These are phyloP conservation scores for Kurtzmaniella cleridarum DNA, from an alignment of 805 yeast genomes.

Conservation along the genomic window DNA sequence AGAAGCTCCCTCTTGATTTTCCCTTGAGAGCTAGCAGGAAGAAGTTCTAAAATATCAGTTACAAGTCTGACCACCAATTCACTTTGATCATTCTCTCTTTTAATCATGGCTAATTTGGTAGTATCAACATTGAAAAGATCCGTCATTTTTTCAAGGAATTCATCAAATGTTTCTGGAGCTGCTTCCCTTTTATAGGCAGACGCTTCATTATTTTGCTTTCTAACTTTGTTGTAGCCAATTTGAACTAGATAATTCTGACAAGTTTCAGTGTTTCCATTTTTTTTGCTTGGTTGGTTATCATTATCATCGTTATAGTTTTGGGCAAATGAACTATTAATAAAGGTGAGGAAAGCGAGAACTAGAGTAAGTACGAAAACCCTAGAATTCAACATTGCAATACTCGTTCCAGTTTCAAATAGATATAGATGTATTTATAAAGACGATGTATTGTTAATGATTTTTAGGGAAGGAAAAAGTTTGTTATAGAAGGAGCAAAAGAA, in stretches of 20 bases:
- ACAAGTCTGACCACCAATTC: neutral
- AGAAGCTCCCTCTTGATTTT: too few species aligned
- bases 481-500: too few species aligned
- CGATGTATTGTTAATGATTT: too few species aligned
- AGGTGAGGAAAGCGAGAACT: constrained; percentile 13
- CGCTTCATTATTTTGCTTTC: constrained; percentile 1
- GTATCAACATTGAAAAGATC: neutral
- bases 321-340: constrained; percentile 10
- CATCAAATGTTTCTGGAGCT: constrained; percentile 6
- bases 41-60: neutral
- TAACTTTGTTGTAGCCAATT: constrained; percentile 4
- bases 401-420: too few species aligned
- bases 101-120: constrained; percentile 5
- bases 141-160: neutral
- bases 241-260: constrained; percentile 8
- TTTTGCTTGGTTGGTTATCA: constrained; percentile 9
- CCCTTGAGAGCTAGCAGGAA: too few species aligned
- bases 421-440: too few species aligned
- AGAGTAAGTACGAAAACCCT: constrained; percentile 14
- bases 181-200: constrained; percentile 6
- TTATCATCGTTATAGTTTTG: constrained; percentile 8
- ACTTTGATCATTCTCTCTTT: constrained; percentile 7
- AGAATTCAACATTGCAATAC: constrained; percentile 12
- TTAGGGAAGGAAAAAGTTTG: too few species aligned
- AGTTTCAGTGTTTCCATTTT: constrained; percentile 9